Base-by-base conservation (phyloP, 169 alveolate genomes). In the Theileria orientalis region DNA sequence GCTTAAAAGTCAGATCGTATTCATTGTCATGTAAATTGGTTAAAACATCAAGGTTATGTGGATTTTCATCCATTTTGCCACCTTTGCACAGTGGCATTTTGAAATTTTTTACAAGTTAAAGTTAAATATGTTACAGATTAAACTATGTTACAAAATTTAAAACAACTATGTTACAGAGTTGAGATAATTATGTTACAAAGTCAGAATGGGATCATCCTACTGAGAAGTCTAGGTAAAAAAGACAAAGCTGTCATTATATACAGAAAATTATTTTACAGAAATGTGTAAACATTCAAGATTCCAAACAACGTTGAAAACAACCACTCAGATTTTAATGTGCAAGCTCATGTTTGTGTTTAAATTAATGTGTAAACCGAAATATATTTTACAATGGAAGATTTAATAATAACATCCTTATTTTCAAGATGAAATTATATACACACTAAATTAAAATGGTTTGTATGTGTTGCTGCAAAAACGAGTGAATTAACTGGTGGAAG, bases 381-480 rank as follows among this genome's bases (percentile, higher is more conserved):
- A 9, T 32, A 49, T 21, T 49, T 8, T 49, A 16, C 35, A 49
- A 49, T 21, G 25, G 60, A 33, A 49, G 25, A 49, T 32, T 49
- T 21, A 49, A 27, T 56, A 56, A 30, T 56, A 56, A 56, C 66
- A 56, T 56, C 66, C 14, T 3, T n/a, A n/a, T n/a, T n/a, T n/a
- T n/a, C n/a, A n/a, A n/a, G n/a, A n/a, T n/a, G n/a, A n/a, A n/a
- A n/a, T n/a, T n/a, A n/a, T n/a, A n/a, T n/a, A n/a, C n/a, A n/a
- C n/a, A n/a, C n/a, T n/a, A n/a, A n/a, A n/a, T n/a, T n/a, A n/a
- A n/a, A n/a, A n/a, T n/a, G n/a, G n/a, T n/a, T n/a, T n/a, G n/a
- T n/a, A n/a, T n/a, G n/a, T n/a, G n/a, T n/a, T n/a, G n/a, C n/a
- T n/a, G n/a, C n/a, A n/a, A n/a, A n/a, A n/a, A n/a, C n/a, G n/a